Evolutionary conservation across 2,329 filamentous ascomycete genomes (phyloP), one percentile per base, ranked within the genome.

Genomic region (Pseudogymnoascus sp.): DNA sequence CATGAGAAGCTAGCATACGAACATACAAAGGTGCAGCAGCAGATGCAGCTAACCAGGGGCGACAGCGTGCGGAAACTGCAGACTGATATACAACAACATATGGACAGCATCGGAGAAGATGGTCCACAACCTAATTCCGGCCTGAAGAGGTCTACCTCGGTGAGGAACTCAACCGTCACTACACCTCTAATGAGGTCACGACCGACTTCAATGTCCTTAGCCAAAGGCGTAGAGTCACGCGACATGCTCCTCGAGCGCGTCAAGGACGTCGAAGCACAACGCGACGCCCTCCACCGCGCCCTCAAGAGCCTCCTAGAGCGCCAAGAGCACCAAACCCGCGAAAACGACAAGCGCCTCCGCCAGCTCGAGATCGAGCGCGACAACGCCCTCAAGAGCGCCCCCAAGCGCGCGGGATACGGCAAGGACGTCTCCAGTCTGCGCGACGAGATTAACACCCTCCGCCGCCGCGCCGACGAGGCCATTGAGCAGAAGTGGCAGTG

Each of bases 401-500:
- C 90, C 1, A 85, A 86, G 66, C 87, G 88, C 67, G 84, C 85
- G 4, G 89, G 90, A 8, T 97, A 95, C 72, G 88, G 95, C 72
- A 86, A 82, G 67, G 93, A 97, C 70, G 89, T 97, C 5, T 80
- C 82, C 1, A 87, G 82, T 65, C 79, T 97, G 45, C 87, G 92
- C 64, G 86, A 88, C 25, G 94, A 99, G 72, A 89, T 99, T 65
- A 90, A 89, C 60, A 83, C 88, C 13, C 81, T 99, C 62, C 87
- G 94, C 45, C 87, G 87, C 65, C 86, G 94, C 61, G 93, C 93
- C 31, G 93, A 99, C 69, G 93, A 97, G 66, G 93, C 93, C 13
- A 82, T 97, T 12, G 91, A 96, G 71, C 90, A 96, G 70, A 97
- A 97, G 75, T 97, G 90, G 87, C 89, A 95, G 72, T 93, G 92